These are phyloP conservation scores for Calocera viscosa DNA, from an alignment of 768 basidiomycete species.

Conservation along the genomic window DNA sequence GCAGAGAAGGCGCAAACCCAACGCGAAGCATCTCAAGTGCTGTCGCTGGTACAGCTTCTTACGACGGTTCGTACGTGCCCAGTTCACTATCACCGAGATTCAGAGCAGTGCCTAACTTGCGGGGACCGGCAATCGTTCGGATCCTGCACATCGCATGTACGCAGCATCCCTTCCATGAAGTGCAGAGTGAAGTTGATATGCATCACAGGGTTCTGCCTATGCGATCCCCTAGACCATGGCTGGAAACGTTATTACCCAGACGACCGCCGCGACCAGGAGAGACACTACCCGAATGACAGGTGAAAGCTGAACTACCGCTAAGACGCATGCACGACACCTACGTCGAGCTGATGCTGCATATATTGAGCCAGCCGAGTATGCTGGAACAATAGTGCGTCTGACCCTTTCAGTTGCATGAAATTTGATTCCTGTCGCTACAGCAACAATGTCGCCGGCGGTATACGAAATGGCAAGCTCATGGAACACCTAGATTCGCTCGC, in stretches of 20 bases:
- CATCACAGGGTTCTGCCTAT: not conserved
- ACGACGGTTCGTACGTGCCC: not conserved
- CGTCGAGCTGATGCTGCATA: conserved; percentile 7
- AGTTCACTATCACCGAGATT: too few relatives aligned
- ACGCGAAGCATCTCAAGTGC: not conserved
- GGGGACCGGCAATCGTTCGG: not conserved
- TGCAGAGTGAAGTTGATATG: not conserved
- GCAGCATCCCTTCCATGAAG: not conserved
- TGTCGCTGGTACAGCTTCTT: not conserved
- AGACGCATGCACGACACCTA: conserved; percentile 62
- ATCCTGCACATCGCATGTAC: conserved; percentile 1
- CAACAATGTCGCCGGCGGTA: conserved; percentile 56
- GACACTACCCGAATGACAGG: not conserved
- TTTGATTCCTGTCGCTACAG: not conserved
- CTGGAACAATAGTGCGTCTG: not conserved
- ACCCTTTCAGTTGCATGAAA: not conserved
- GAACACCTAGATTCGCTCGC: conserved; percentile 77
- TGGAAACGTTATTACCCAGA: not conserved
- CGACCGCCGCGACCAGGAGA: not conserved
- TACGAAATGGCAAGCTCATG: conserved; percentile 62
- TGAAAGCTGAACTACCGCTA: conserved; percentile 25
- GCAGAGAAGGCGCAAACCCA: conserved; percentile 1
- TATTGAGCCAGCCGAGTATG: not conserved
- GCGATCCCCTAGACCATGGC: conserved; percentile 2
- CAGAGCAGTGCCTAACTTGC: not conserved